These are phyloP conservation scores for Angomonas ambiguus DNA, from an alignment of 208 protist genomes.

Conservation along the genomic window DNA sequence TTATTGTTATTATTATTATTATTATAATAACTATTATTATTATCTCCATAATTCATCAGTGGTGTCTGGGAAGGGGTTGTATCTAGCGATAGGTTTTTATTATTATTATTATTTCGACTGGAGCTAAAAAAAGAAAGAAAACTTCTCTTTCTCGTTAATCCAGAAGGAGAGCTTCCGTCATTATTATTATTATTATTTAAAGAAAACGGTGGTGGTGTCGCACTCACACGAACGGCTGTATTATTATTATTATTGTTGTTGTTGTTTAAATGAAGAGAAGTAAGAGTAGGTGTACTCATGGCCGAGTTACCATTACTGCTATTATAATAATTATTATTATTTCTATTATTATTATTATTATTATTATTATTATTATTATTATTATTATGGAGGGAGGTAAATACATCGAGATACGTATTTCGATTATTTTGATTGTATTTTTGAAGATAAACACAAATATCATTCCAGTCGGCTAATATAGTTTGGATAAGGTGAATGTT, in stretches of 20 bases:
- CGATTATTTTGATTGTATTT: too few species aligned
- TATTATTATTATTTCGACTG: not conserved
- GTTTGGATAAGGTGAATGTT: not conserved
- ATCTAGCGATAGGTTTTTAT: not conserved
- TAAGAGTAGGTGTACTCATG: not conserved
- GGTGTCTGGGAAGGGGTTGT: not conserved
- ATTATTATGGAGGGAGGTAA: constrained; percentile 5
- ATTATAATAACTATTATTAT: not conserved
- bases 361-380: constrained; percentile 11
- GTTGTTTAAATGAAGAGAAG: not conserved
- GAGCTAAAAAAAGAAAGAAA: not conserved
- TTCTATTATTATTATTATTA: constrained; percentile 9
- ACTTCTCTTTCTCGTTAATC: too few species aligned
- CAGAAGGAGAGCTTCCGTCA: too few species aligned
- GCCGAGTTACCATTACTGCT: too few species aligned
- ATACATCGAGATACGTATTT: too few species aligned
- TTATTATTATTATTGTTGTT: not conserved
- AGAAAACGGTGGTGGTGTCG: not conserved
- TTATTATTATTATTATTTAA: not conserved
- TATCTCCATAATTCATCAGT: too few species aligned
- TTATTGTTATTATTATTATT: constrained; percentile 2
- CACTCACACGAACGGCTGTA: too few species aligned
- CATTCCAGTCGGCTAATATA: too few species aligned
- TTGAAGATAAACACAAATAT: too few species aligned
- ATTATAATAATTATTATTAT: not conserved